Conservation (phyloP, 176 grass and related monocot species). For the Calamus simplicifolius region DNA sequence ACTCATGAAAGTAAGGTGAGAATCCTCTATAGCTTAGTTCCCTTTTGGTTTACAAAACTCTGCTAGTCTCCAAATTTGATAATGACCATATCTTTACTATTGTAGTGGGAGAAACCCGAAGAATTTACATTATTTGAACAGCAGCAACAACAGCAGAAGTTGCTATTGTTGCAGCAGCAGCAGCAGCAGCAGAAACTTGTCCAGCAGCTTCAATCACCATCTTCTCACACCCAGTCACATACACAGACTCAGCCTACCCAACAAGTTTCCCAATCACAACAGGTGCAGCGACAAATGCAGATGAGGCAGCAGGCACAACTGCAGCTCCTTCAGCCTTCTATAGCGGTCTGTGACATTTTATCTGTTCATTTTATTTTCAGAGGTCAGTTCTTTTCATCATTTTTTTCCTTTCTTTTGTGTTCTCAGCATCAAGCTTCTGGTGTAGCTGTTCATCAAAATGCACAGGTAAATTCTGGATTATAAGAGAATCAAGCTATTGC, state of each 20-base stretch:
- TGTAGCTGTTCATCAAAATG: constrained; percentile 5
- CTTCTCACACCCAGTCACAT: constrained; percentile 51
- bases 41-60: no score
- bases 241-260: constrained; percentile 44
- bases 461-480: constrained; percentile 9
- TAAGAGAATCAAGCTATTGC: no score
- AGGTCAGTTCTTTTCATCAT: neutral
- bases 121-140: constrained; percentile 85
- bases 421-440: constrained; percentile 17
- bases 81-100: constrained; percentile 12
- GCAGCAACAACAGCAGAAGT: constrained; percentile 66
- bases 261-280: constrained; percentile 58
- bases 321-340: constrained; percentile 30
- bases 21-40: neutral
- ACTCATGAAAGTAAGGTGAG: constrained; percentile 85
- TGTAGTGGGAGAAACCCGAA: constrained; percentile 98
- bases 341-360: constrained; percentile 17
- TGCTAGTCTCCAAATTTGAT: no score
- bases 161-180: constrained; percentile 92
- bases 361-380: constrained; percentile 6
- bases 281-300: constrained; percentile 68
- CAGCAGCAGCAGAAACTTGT: constrained; percentile 90
- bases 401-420: neutral
- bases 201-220: constrained; percentile 70
- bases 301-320: constrained; percentile 58